phyloP scores from a whole-genome alignment of 345 rosid species.

The Syzygium oleosum region DNA sequence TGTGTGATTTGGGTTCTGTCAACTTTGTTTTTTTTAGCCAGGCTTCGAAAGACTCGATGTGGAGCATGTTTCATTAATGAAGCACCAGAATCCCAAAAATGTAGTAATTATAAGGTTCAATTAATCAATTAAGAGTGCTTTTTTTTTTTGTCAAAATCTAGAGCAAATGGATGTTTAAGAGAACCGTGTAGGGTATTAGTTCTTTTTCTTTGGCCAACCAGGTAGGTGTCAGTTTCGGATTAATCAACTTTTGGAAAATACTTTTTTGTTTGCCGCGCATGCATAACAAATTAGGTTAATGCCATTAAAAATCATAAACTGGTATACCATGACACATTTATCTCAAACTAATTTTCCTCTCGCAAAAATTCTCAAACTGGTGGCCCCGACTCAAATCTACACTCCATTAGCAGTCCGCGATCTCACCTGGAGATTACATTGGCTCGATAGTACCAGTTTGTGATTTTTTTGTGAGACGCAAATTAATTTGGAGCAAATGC shows the following conservation, averaged over 20 bases:
- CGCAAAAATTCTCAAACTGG: rapidly evolving
- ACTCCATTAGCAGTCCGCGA: background rate
- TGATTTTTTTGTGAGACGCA: background rate
- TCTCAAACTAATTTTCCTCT: background rate
- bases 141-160: background rate
- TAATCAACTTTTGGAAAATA: background rate
- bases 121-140: background rate
- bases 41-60: background rate
- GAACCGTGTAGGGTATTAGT: background rate
- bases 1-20: background rate
- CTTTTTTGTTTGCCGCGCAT: background rate
- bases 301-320: background rate
- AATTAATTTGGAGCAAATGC: background rate
- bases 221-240: background rate
- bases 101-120: background rate
- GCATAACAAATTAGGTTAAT: background rate
- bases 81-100: background rate
- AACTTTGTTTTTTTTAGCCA: background rate
- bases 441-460: background rate
- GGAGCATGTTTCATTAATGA: background rate
- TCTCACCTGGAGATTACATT: background rate
- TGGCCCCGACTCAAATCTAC: background rate
- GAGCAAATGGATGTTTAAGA: background rate
- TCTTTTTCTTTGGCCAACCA: background rate
- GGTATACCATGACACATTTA: background rate